Percentiles rank a stretch among this genome's conserved stretches.
These are phyloP conservation scores for Avicennia marina DNA, from an alignment of 257 asterid species.

Conservation along the genomic window DNA sequence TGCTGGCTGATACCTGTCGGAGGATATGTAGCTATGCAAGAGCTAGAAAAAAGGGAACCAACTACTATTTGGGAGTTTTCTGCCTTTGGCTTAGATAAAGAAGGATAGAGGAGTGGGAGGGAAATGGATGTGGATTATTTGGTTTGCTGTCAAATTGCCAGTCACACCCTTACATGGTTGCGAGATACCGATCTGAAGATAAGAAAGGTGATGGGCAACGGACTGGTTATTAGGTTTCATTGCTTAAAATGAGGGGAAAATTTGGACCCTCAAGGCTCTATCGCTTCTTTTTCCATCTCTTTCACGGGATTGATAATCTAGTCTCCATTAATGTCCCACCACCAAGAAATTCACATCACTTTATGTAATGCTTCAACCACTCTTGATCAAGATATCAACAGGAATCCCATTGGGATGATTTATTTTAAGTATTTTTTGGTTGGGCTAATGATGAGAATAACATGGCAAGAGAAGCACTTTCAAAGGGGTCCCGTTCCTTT, in stretches of 20 bases:
- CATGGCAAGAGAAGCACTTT: conserved; percentile 7
- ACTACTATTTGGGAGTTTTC: conserved; percentile 10
- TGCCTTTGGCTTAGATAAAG: conserved; percentile 26
- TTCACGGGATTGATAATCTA: conserved; percentile 32
- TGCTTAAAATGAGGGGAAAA: no score
- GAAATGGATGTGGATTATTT: conserved; percentile 1
- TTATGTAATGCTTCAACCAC: conserved; percentile 38
- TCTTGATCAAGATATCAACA: conserved; percentile 17
- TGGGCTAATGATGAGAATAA: conserved; percentile 20
- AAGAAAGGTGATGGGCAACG: conserved; percentile 1
- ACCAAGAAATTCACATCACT: conserved; percentile 19
- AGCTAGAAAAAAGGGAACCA: conserved; percentile 2
- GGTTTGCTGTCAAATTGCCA: no score
- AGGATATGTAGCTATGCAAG: conserved; percentile 1
- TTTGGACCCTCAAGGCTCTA: no score
- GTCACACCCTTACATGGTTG: no score
- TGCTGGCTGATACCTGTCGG: conserved; percentile 7
- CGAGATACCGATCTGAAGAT: no score
- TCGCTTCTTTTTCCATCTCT: conserved; percentile 12
- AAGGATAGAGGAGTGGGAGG: background rate
- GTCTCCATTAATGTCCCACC: conserved; percentile 29
- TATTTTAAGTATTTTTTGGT: no score
- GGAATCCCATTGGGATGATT: conserved; percentile 15
- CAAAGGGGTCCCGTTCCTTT: conserved; percentile 10
- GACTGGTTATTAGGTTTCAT: background rate